These are phyloP conservation scores for Fusarium clavum DNA, from an alignment of 2,329 filamentous ascomycete genomes.

Conservation along the genomic window DNA sequence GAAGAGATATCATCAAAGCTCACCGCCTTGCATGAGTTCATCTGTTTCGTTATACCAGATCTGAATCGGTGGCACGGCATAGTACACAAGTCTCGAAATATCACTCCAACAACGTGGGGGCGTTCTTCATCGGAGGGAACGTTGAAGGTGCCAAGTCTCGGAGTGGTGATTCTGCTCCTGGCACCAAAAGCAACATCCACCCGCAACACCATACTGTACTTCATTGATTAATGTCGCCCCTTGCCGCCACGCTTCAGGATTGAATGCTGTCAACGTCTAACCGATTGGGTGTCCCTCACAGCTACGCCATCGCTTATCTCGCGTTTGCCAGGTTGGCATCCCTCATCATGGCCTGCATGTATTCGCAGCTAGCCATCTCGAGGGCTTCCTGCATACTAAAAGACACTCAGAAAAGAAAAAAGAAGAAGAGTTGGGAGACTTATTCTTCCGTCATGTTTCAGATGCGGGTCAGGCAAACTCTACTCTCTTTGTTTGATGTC, in stretches of 20 bases:
- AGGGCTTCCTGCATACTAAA: constrained; percentile 33
- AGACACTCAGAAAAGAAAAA: constrained; percentile 1
- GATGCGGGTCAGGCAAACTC: not conserved
- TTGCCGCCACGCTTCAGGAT: constrained; percentile 35
- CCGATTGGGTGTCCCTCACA: constrained; percentile 41
- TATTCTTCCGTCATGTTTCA: not conserved
- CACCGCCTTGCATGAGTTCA: constrained; percentile 39
- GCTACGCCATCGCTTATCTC: constrained; percentile 45
- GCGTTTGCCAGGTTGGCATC: constrained; percentile 34
- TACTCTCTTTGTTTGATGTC: not conserved
- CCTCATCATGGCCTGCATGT: constrained; percentile 42
- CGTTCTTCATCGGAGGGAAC: constrained; percentile 26
- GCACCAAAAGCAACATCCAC: constrained; percentile 41
- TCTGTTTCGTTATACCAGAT: constrained; percentile 34
- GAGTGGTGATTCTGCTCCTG: constrained; percentile 34
- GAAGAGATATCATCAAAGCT: constrained; percentile 16
- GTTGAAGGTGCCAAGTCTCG: constrained; percentile 30
- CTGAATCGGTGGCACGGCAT: constrained; percentile 18
- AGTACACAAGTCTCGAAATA: constrained; percentile 17
- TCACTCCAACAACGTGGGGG: constrained; percentile 31
- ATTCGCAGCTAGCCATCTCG: constrained; percentile 29
- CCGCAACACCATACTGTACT: constrained; percentile 27
- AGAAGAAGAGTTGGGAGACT: not conserved
- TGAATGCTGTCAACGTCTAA: constrained; percentile 42
- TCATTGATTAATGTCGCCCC: constrained; percentile 36